Evolutionary conservation across 805 yeast genomes (phyloP), one percentile per base, ranked within the genome.

Genomic region (Cyberlindnera bimundalis): DNA sequence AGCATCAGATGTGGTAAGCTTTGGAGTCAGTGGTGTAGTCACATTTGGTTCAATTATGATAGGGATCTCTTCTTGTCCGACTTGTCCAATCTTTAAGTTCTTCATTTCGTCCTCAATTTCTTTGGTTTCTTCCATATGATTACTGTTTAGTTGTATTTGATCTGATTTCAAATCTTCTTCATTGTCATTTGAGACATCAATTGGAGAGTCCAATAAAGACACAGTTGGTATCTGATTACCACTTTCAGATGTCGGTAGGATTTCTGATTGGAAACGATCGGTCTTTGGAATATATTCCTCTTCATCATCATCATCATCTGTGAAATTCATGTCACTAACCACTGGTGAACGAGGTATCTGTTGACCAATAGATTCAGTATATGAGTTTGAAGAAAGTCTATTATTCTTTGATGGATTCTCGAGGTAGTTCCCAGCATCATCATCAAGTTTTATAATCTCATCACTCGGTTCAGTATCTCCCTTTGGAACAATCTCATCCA

Each of bases 401-500:
- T 29, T 25, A 13, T 31, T 24, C n/a, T 13, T 15, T 4, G 28
- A 8, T 19, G 27, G 31, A 7, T 16, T 18, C 20, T 12, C 6
- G 28, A 13, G 27, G 6, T 20, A 15, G 18, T 6, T 19, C 13
- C 14, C 14, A 26, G 12, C 25, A 14, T 19, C 25, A 5, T 31
- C 26, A 31, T 27, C 30, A 12, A 29, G 29, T 14, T 20, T 21
- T 26, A 33, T 16, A n/a, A 25, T 16, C 32, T 29, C 39, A 25
- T 31, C 29, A 23, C 31, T 26, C 12, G n/a, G 17, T 8, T 18
- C 31, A n/a, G 8, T 27, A 11, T 24, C 28, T 8, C n/a, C 30
- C 16, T 21, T n/a, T 18, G 46, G 46, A 5, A 42, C 39, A 16
- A 37, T 42, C 31, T 30, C 18, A 5, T 42, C 46, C 15, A 14